A percentile compares a stretch with the other conserved stretches of the same genome.
Conservation (phyloP, 352 stramenopile species). For the Globisporangium canariense region DNA sequence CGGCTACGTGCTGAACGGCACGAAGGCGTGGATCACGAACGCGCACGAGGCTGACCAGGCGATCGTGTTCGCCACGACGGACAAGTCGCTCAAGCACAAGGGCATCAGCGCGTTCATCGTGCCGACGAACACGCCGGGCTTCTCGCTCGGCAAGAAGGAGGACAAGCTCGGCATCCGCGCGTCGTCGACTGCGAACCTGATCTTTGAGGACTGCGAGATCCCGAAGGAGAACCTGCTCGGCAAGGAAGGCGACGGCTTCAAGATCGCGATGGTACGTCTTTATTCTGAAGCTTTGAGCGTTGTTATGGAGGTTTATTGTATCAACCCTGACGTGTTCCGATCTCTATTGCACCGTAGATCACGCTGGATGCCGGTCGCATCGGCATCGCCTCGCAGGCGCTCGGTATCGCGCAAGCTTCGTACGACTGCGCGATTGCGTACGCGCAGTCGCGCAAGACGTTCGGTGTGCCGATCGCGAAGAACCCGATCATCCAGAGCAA, state of each 20-base stretch:
- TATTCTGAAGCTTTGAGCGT: background rate
- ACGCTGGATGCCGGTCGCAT: conserved; percentile 95
- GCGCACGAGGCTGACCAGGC: conserved; percentile 90
- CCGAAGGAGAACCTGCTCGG: conserved; percentile 87
- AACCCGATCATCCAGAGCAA: conserved; percentile 90
- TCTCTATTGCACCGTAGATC: conserved; percentile 34
- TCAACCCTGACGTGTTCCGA: background rate
- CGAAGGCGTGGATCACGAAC: conserved; percentile 97
- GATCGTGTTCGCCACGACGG: conserved; percentile 97
- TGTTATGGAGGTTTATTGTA: background rate
- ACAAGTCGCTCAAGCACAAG: conserved; percentile 95
- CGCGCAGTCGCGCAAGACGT: conserved; percentile 92
- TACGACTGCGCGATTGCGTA: conserved; percentile 97
- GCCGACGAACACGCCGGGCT: conserved; percentile 87
- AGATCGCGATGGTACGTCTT: conserved; percentile 71
- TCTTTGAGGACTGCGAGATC: conserved; percentile 93
- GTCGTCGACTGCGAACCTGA: conserved; percentile 96
- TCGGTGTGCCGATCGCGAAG: conserved; percentile 91
- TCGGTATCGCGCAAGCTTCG: conserved; percentile 95
- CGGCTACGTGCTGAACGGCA: conserved; percentile 95
- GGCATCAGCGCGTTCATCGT: conserved; percentile 97
- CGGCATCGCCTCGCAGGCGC: conserved; percentile 93
- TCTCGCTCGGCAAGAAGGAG: conserved; percentile 96
- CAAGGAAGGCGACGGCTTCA: conserved; percentile 86
- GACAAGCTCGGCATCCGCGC: conserved; percentile 97